phyloP scores from a whole-genome alignment of 2,329 filamentous ascomycete genomes.

The Neonectria ditissima region DNA sequence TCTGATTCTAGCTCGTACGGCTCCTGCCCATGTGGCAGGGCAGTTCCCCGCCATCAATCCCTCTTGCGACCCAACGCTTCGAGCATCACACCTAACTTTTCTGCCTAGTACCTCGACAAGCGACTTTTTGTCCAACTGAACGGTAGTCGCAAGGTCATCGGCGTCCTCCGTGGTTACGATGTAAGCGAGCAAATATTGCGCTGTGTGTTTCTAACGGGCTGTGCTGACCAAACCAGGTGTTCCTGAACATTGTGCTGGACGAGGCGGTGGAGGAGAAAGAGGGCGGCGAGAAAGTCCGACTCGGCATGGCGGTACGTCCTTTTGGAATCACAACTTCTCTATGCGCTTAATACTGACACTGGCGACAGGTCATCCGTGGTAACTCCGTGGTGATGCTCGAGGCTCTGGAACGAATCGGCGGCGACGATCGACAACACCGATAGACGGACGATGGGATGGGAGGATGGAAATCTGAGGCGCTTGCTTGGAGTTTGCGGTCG shows the following conservation, averaged over 20 bases:
- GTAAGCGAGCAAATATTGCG: slow-evolving; percentile 63
- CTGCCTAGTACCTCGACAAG: slow-evolving; percentile 94
- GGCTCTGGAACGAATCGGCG: slow-evolving; percentile 76
- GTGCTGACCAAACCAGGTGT: slow-evolving; percentile 72
- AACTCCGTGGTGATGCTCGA: slow-evolving; percentile 99
- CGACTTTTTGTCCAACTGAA: slow-evolving; percentile 97
- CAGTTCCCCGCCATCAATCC: not conserved
- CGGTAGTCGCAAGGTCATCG: slow-evolving; percentile 96
- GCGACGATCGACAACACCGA: slow-evolving; percentile 63
- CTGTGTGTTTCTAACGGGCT: too few relatives aligned
- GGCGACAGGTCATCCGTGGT: slow-evolving; percentile 84
- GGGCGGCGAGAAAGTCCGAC: slow-evolving; percentile 86
- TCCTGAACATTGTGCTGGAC: slow-evolving; percentile 97
- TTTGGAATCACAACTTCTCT: not conserved
- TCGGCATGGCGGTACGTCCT: slow-evolving; percentile 88
- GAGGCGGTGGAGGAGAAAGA: slow-evolving; percentile 96
- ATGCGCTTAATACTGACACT: slow-evolving; percentile 40
- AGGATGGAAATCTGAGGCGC: slow-evolving; percentile 38
- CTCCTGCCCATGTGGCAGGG: not conserved
- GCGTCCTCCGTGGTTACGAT: slow-evolving; percentile 94
- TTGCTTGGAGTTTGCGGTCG: slow-evolving; percentile 52
- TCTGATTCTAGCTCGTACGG: not conserved
- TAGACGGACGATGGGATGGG: slow-evolving; percentile 27
- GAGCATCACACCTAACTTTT: slow-evolving; percentile 44
- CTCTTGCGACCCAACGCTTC: slow-evolving; percentile 9